Conservation (phyloP, 768 basidiomycete species). For the Russula compacta region DNA sequence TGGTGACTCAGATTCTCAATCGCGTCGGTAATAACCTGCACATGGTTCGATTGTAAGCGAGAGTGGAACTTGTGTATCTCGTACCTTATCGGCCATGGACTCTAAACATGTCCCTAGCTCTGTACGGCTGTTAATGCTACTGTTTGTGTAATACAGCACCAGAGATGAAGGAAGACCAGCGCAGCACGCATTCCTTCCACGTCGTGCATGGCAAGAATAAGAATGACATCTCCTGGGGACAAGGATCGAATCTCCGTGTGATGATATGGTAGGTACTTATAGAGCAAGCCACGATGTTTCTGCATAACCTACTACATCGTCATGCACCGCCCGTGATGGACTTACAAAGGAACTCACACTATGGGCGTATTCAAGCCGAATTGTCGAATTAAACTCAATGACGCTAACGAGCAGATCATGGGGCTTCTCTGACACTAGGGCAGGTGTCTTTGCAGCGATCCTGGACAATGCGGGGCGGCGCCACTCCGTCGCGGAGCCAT, state of each 20-base stretch:
- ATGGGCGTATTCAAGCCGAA: conserved; percentile 76
- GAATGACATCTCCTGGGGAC: conserved; percentile 75
- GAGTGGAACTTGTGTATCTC: neutral
- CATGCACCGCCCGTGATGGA: neutral
- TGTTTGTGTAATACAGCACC: conserved; percentile 81
- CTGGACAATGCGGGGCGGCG: conserved; percentile 63
- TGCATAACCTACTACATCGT: conserved; percentile 46
- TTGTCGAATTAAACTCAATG: conserved; percentile 85
- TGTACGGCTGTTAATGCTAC: conserved; percentile 65
- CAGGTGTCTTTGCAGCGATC: conserved; percentile 81
- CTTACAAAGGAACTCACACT: conserved; percentile 39
- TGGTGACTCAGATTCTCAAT: conserved; percentile 61
- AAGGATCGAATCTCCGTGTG: conserved; percentile 63
- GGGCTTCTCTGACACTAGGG: conserved; percentile 72
- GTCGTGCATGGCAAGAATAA: conserved; percentile 78
- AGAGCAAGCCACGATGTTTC: conserved; percentile 57
- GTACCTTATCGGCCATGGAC: conserved; percentile 75
- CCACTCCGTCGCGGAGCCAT: conserved; percentile 67
- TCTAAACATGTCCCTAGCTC: conserved; percentile 73
- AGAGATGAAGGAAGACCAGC: conserved; percentile 74
- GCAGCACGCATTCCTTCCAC: conserved; percentile 82
- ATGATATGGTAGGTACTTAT: conserved; percentile 56
- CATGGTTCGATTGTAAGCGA: neutral
- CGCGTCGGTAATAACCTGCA: conserved; percentile 71
- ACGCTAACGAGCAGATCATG: conserved; percentile 80